Evolutionary conservation across 331 rosid genomes (phyloP), one percentile per base, ranked within the genome.

Genomic region (Spiraea crenata): DNA sequence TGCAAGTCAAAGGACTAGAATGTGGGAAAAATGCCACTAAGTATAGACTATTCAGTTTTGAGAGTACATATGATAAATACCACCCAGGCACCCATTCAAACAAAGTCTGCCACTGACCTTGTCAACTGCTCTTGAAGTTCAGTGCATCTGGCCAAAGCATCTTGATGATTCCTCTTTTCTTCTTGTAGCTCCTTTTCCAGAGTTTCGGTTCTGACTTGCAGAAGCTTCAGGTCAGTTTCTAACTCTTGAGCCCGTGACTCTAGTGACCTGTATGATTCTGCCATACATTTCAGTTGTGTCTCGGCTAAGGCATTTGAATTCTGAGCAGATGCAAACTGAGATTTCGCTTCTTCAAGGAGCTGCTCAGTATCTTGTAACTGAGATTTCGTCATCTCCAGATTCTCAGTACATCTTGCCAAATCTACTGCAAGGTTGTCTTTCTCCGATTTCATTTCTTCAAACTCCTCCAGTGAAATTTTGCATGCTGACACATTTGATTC

Each of bases 201-300:
- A 51, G 85, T 76, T 69, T 88, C 93, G 35, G 80, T 78, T 85
- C 84, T 89, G 52, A 67, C 80, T 37, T 70, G 85, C 57, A 91
- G 80, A 62, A 75, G 85, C 66, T 85, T 87, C 79, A 86, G 34
- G 71, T 93, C 92, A 51, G 85, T 83, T 83, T 89, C 95, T 31
- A 91, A 81, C 77, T 86, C 97, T 17, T 75, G 83, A 40, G 96
- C 79, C 38, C 91, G 92, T 46, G 82, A 76, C 84, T 93, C 99
- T 65, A 93, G 96, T 70, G 96, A 87, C 65, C 95, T 82, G 78
- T 93, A 93, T 0, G 99, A 93, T 77, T 93, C 97, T 61, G 95
- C 97, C 99, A 93, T 91, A 65, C 99, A 93, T 80, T 89, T 93
- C 54, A 93, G 86, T 88, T 93, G 99, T 2, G 99, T 93, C 82